Base-by-base conservation (phyloP, 208 protist genomes). In the Zelonia costaricensis region DNA sequence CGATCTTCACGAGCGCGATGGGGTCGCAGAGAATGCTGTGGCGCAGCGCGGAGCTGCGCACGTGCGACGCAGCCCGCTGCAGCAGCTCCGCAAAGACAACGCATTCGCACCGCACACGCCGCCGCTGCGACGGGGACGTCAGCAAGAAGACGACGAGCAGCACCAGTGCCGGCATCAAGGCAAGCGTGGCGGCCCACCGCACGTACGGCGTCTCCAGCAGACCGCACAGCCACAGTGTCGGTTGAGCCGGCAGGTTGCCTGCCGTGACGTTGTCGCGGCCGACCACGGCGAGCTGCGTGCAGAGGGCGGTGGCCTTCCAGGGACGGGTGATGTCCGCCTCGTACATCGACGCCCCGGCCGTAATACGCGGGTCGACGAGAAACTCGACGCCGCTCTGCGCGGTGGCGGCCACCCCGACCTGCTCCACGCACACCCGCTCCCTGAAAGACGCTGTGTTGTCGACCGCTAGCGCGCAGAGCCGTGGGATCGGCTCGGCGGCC, bases 1-100 rank as follows among this genome's bases (percentile, higher is more conserved):
- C 76, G 6, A 80, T 35, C 69, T 86, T 86, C 45, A 86, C 25
- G 18, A 82, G 57, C 27, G 67, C 40, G 30, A 86, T 78, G 6
- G 68, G 59, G 1, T 48, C 61, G 2, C 23, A 28, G n/a, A 49
- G 9, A 6, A 52, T 22, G 39, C 53, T 46, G 1, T 27, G 56
- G 7, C 60, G 47, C 51, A 60, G 36, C 25, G 55, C 25, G 1
- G 28, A 44, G 23, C 47, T 42, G 13, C 45, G 3, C 54, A 47
- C 46, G 23, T 23, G 53, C 18, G 45, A 40, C 23, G 51, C 48
- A 1, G 60, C 57, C 0, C 48, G 53, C 8, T 28, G 9, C 8
- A 77, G 71, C 23, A 57, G 49, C 59, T 74, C 62, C 12, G 25
- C 20, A 10, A 75, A 58, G 8, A 62, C 35, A 33, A 61, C 68